phyloP scores from a whole-genome alignment of 1,284 basidiomycete species.

The Spongiforma sp. region DNA sequence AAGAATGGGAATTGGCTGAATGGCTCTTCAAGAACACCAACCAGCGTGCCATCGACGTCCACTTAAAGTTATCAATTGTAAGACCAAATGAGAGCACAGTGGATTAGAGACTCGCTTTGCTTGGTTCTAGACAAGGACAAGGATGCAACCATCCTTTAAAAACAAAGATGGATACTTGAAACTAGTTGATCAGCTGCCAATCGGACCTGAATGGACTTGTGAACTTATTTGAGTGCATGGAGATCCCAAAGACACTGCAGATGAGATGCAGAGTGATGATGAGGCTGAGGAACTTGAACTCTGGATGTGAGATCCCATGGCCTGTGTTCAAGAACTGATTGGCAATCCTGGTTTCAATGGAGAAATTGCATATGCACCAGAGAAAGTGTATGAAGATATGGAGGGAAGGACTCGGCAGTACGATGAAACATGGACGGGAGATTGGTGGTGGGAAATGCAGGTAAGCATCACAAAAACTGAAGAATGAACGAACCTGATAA shows the following conservation, averaged over 20 bases:
- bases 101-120: too few relatives aligned
- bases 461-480: background rate
- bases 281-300: background rate
- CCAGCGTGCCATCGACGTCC: background rate
- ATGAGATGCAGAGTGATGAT: too few relatives aligned
- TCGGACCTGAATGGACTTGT: background rate
- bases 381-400: background rate
- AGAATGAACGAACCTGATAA: too few relatives aligned
- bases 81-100: too few relatives aligned
- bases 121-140: background rate
- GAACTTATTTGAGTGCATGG: background rate
- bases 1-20: background rate
- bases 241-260: too few relatives aligned
- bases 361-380: background rate
- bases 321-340: background rate
- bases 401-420: background rate
- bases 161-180: background rate
- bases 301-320: background rate
- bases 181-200: background rate
- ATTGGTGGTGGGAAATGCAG: background rate
- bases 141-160: background rate
- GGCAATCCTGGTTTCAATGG: background rate
- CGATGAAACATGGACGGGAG: background rate
- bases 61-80: background rate
- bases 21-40: background rate